These are phyloP conservation scores for Apodospora peruviana DNA, from an alignment of 495 filamentous ascomycete genomes.

Conservation along the genomic window DNA sequence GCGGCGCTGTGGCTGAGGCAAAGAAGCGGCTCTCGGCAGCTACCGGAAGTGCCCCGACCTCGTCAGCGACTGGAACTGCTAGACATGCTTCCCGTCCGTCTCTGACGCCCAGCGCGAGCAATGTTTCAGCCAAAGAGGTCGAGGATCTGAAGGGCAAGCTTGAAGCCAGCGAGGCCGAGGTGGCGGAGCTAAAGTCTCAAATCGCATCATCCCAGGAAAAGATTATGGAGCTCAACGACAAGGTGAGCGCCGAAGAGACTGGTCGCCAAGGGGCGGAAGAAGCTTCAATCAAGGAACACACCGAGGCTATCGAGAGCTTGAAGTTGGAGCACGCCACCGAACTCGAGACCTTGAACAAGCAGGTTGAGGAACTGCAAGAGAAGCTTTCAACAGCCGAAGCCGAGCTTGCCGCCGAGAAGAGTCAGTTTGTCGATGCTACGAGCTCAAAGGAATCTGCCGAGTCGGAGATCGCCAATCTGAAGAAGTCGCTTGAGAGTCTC, in stretches of 20 bases:
- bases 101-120: slow-evolving; percentile 20
- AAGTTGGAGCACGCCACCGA: slow-evolving; percentile 42
- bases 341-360: slow-evolving; percentile 33
- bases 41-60: slow-evolving; percentile 19
- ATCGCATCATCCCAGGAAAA: slow-evolving; percentile 40
- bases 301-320: slow-evolving; percentile 36
- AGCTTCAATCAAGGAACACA: slow-evolving; percentile 30
- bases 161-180: slow-evolving; percentile 37
- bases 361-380: slow-evolving; percentile 36
- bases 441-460: slow-evolving; percentile 33
- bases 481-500: slow-evolving; percentile 35
- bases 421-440: slow-evolving; percentile 28
- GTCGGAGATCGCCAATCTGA: slow-evolving; percentile 33
- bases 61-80: slow-evolving; percentile 11
- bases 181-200: slow-evolving; percentile 43
- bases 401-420: slow-evolving; percentile 31
- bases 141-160: slow-evolving; percentile 50
- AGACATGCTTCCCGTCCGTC: slow-evolving; percentile 37
- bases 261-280: slow-evolving; percentile 13
- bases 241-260: slow-evolving; percentile 23
- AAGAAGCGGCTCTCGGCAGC: slow-evolving; percentile 46
- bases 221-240: slow-evolving; percentile 35
- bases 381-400: slow-evolving; percentile 37
- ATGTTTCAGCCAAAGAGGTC: slow-evolving; percentile 39
- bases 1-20: slow-evolving; percentile 35